A percentile compares a stretch with the other conserved stretches of the same genome.
These are phyloP conservation scores for Candida pseudoglaebosa DNA, from an alignment of 805 yeast species.

Conservation along the genomic window DNA sequence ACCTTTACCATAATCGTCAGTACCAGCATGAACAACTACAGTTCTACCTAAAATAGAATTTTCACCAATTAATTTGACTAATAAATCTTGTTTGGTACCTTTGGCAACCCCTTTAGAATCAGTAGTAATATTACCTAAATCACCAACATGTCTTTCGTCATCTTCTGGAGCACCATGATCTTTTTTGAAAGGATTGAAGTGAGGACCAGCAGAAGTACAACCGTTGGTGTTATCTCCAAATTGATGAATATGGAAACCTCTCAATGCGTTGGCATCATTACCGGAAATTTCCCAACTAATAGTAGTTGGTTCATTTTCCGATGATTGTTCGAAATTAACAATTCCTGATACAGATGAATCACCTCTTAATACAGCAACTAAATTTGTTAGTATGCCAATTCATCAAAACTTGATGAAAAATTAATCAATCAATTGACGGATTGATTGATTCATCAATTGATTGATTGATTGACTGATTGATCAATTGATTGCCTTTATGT, in stretches of 20 bases:
- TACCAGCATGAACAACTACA: constrained; percentile 89
- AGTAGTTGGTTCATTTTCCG: constrained; percentile 79
- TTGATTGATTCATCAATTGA: too few species aligned
- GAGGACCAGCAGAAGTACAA: constrained; percentile 98
- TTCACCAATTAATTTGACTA: constrained; percentile 80
- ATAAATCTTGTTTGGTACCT: constrained; percentile 76
- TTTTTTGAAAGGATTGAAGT: constrained; percentile 85
- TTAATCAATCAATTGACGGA: neutral
- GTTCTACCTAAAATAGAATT: constrained; percentile 92
- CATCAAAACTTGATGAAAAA: neutral
- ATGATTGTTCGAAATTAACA: constrained; percentile 80
- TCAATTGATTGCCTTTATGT: too few species aligned
- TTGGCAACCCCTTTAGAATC: constrained; percentile 87
- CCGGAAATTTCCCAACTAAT: constrained; percentile 87
- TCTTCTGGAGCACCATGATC: constrained; percentile 92
- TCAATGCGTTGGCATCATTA: constrained; percentile 78
- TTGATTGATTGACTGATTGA: too few species aligned
- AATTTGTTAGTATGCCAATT: constrained; percentile 13
- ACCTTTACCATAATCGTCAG: constrained; percentile 93
- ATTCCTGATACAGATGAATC: constrained; percentile 85
- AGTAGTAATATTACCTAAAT: constrained; percentile 89
- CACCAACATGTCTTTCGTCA: constrained; percentile 85
- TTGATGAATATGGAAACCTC: constrained; percentile 98
- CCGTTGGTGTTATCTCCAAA: constrained; percentile 99
- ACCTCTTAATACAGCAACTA: constrained; percentile 95